Base-by-base conservation (phyloP, 2,329 filamentous ascomycete genomes). In the Colletotrichum aenigma region DNA sequence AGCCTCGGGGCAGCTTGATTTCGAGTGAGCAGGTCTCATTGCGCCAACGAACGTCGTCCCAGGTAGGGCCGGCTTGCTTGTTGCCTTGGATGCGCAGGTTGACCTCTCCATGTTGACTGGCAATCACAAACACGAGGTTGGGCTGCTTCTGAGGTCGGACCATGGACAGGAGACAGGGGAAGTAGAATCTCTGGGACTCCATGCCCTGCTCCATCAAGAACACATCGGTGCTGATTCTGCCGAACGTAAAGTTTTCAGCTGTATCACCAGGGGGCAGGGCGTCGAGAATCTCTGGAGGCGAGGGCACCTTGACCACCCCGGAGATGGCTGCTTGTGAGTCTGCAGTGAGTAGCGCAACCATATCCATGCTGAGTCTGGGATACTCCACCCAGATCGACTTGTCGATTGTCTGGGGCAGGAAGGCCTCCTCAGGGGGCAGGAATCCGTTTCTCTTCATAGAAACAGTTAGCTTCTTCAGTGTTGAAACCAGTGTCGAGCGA, bases 391-490 rank as follows among this genome's bases (percentile, higher is more conserved):
- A 98, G 52, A 98, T 94, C 1, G 91, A 92, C 70, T 94, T 94
- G 81, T 98, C 94, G 76, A 96, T 92, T 2, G 93, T 92, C 80
- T 95, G 94, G 2, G 94, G 93, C n/a, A 96, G 87, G 58, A 93
- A 90, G 1, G 91, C 87, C 64, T 93, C 91, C 70, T 93, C 90
- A 1, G 93, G 90, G 1, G 95, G 93, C 79, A 98, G 88, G 73
- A 97, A 92, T 26, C 93, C 92, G 80, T 97, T 97, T 68, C 94
- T 89, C 83, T 94, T 93, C 94, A 98, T 97, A 1, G 95, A 97
- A 79, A 94, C 90, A 6, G 94, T 88, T 52, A 98, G 84, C 76
- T 96, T 94, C 75, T 91, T 93, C 77, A 98, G 85, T 79, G 93
- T 93, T 48, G 91, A 91, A 34, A 91, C 80, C 10, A 96, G 86